A percentile compares a stretch with the other conserved stretches of the same genome.
phyloP scores from a whole-genome alignment of 1,139 yeast genomes.

The Eremothecium coryli region DNA sequence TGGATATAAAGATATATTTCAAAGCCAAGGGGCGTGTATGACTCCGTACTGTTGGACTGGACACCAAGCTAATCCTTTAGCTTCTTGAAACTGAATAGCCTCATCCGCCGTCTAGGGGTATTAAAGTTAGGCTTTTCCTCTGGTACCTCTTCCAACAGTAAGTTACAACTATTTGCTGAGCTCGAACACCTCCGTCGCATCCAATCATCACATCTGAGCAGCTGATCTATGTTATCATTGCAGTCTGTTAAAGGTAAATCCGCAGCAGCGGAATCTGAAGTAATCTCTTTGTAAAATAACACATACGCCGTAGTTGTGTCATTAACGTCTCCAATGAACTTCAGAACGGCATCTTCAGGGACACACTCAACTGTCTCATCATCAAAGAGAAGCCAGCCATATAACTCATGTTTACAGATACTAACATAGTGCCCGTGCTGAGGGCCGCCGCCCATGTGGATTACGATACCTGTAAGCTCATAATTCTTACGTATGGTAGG shows the following conservation, averaged over 20 bases:
- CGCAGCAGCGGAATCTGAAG: not conserved
- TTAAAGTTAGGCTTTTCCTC: conserved; percentile 7
- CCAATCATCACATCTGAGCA: conserved; percentile 21
- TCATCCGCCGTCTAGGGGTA: not conserved
- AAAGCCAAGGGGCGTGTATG: no score
- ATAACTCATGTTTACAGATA: conserved; percentile 65
- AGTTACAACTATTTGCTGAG: conserved; percentile 2
- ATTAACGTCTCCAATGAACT: conserved; percentile 82
- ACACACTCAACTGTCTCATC: conserved; percentile 92
- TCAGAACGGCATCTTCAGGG: conserved; percentile 71
- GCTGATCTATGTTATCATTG: conserved; percentile 22
- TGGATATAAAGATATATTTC: no score
- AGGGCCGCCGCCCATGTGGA: conserved; percentile 96
- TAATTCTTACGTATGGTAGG: conserved; percentile 43
- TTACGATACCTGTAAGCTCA: conserved; percentile 77
- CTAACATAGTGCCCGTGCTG: conserved; percentile 96
- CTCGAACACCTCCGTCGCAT: conserved; percentile 9
- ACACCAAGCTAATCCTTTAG: conserved; percentile 6
- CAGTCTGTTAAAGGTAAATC: conserved; percentile 6
- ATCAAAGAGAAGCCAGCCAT: conserved; percentile 88
- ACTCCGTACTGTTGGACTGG: no score
- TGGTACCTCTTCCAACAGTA: conserved; percentile 13
- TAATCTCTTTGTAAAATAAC: conserved; percentile 52
- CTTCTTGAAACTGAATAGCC: conserved; percentile 16
- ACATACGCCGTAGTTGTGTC: conserved; percentile 91